A percentile compares a stretch with the other conserved stretches of the same genome.
Evolutionary conservation across 768 basidiomycete species (phyloP).

Genomic region (Gyrodon lividus): DNA sequence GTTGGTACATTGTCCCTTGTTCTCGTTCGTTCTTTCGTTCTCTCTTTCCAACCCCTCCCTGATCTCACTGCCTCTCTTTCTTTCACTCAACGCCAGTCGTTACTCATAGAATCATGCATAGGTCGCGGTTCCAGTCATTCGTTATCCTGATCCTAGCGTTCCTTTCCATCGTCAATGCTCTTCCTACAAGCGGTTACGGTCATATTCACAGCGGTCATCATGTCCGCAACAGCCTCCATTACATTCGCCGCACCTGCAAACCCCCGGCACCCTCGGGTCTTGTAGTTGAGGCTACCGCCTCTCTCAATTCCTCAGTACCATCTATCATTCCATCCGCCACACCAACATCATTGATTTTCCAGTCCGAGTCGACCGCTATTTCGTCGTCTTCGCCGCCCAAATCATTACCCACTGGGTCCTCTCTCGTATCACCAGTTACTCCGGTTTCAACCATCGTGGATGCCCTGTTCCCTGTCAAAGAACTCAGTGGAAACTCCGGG

Average conservation of each 20-base stretch:
- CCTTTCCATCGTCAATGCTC: constrained; percentile 22
- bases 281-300: background rate
- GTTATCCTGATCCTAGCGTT: constrained; percentile 24
- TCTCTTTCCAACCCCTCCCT: constrained; percentile 5
- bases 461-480: constrained; percentile 43
- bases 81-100: background rate
- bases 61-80: constrained; percentile 4
- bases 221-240: background rate
- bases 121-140: constrained; percentile 23
- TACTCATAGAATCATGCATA: constrained; percentile 22
- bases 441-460: constrained; percentile 16
- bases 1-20: constrained; percentile 4
- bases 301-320: background rate
- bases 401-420: constrained; percentile 13
- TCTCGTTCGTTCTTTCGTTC: no score
- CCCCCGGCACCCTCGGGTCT: background rate
- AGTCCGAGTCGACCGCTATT: constrained; percentile 6
- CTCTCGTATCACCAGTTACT: background rate
- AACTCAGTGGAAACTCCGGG: constrained; percentile 26
- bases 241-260: background rate
- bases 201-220: constrained; percentile 5
- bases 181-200: background rate
- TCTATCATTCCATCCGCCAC: background rate
- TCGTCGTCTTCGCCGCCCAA: constrained; percentile 16
- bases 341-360: background rate